Evolutionary conservation across 331 rosid genomes (phyloP).

Genomic region (Acacia pycnantha): DNA sequence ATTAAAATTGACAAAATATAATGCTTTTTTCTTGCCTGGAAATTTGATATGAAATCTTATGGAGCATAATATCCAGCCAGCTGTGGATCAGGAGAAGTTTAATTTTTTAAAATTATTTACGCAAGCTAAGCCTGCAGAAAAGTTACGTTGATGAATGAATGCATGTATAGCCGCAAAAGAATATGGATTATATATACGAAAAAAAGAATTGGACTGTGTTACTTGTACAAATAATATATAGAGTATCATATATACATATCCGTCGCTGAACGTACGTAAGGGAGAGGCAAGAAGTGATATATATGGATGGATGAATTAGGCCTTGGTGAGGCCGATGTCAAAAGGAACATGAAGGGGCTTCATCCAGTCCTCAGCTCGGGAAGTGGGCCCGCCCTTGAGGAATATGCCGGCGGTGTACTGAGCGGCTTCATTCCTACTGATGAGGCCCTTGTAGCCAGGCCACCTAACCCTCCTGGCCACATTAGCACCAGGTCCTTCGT

Average conservation of each 20-base stretch:
- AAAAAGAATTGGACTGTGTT: neutral
- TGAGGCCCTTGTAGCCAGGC: conserved; percentile 43
- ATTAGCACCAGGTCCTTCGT: conserved; percentile 55
- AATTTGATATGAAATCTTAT: neutral
- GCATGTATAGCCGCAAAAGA: too few relatives aligned
- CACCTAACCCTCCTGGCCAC: conserved; percentile 42
- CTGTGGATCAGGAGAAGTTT: neutral
- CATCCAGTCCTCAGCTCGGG: conserved; percentile 27
- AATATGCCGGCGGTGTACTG: conserved; percentile 37
- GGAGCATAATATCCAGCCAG: neutral
- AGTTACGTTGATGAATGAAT: neutral
- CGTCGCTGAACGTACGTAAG: too few relatives aligned
- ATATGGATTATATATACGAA: too few relatives aligned
- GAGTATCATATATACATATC: neutral
- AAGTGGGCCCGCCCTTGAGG: conserved; percentile 25
- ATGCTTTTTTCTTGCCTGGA: neutral
- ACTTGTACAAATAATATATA: neutral
- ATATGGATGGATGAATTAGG: neutral
- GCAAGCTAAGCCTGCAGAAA: neutral
- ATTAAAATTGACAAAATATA: neutral
- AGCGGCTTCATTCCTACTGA: conserved; percentile 36
- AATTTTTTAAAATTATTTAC: neutral
- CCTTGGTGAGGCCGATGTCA: conserved; percentile 20
- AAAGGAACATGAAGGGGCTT: conserved; percentile 34
- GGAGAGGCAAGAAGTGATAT: neutral